phyloP scores from a whole-genome alignment of 2,329 filamentous ascomycete genomes.

The Aspergillus fructus region DNA sequence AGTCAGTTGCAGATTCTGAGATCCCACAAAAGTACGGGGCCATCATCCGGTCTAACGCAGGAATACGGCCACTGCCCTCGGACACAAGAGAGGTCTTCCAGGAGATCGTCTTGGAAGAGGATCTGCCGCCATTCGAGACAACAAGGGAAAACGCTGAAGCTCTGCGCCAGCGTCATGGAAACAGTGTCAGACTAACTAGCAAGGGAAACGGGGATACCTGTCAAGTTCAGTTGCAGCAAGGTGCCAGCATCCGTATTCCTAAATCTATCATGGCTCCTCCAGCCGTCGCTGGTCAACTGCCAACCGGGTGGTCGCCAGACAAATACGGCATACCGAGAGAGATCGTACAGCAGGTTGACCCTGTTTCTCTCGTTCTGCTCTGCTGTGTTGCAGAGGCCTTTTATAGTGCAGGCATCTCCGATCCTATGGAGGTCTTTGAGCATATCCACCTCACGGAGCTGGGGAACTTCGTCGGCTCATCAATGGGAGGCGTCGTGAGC shows the following conservation, averaged over 20 bases:
- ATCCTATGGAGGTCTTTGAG: conserved; percentile 99
- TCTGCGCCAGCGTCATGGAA: background rate
- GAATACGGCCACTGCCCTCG: conserved; percentile 92
- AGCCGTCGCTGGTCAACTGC: conserved; percentile 82
- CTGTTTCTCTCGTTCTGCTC: conserved; percentile 89
- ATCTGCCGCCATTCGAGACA: conserved; percentile 74
- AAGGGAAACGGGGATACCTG: background rate
- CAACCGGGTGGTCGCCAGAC: conserved; percentile 92
- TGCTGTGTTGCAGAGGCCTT: conserved; percentile 87
- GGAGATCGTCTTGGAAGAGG: conserved; percentile 91
- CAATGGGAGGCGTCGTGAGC: conserved; percentile 86
- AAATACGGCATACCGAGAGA: conserved; percentile 92
- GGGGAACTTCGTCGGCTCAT: conserved; percentile 92
- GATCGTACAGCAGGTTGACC: conserved; percentile 92
- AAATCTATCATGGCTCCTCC: background rate
- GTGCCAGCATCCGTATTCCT: conserved; percentile 67
- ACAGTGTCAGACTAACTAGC: background rate
- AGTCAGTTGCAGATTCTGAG: background rate
- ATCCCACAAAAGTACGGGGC: background rate
- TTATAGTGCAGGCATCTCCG: conserved; percentile 84
- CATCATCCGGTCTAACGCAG: conserved; percentile 80
- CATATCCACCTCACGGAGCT: conserved; percentile 95
- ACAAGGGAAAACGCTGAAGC: background rate
- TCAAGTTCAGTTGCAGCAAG: conserved; percentile 87
- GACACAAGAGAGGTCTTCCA: conserved; percentile 95